These are phyloP conservation scores for Paracoccidioides brasiliensis DNA, from an alignment of 2,329 filamentous ascomycete species.

Conservation along the genomic window DNA sequence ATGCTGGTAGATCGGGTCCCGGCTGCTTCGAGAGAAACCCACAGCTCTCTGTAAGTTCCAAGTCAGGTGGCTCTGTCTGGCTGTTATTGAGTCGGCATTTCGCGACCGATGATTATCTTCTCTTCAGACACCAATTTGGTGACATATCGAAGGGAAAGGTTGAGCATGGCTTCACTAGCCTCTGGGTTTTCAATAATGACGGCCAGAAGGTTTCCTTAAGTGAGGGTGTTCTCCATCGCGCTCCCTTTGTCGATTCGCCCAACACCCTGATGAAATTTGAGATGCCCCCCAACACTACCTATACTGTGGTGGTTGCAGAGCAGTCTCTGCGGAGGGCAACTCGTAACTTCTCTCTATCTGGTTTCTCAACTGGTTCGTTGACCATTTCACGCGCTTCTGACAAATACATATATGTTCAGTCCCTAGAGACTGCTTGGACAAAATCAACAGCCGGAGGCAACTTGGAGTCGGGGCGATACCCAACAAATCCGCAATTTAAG, in stretches of 20 bases:
- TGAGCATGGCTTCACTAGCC: constrained; percentile 68
- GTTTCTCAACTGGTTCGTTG: constrained; percentile 57
- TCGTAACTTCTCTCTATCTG: constrained; percentile 78
- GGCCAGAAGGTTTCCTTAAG: constrained; percentile 63
- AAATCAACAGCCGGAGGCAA: constrained; percentile 73
- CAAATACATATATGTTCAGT: constrained; percentile 45
- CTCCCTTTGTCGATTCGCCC: constrained; percentile 85
- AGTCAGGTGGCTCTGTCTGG: constrained; percentile 56
- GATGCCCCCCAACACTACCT: constrained; percentile 37
- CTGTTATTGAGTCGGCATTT: constrained; percentile 80
- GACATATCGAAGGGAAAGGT: constrained; percentile 32
- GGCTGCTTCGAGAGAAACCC: constrained; percentile 60
- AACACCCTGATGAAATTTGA: constrained; percentile 75
- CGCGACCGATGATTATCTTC: constrained; percentile 46
- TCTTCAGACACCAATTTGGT: constrained; percentile 8
- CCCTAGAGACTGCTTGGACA: constrained; percentile 58
- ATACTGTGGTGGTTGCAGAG: constrained; percentile 61
- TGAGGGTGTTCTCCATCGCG: constrained; percentile 57
- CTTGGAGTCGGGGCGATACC: constrained; percentile 60
- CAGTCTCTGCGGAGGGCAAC: constrained; percentile 58
- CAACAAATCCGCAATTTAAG: constrained; percentile 77
- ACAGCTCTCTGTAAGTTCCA: constrained; percentile 44
- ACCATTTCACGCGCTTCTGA: constrained; percentile 49
- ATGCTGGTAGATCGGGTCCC: constrained; percentile 42
- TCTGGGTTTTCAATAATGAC: constrained; percentile 62